A percentile compares a stretch with the other conserved stretches of the same genome.
These are phyloP conservation scores for Galeopsis tetrahit DNA, from an alignment of 257 asterid genomes.

Conservation along the genomic window DNA sequence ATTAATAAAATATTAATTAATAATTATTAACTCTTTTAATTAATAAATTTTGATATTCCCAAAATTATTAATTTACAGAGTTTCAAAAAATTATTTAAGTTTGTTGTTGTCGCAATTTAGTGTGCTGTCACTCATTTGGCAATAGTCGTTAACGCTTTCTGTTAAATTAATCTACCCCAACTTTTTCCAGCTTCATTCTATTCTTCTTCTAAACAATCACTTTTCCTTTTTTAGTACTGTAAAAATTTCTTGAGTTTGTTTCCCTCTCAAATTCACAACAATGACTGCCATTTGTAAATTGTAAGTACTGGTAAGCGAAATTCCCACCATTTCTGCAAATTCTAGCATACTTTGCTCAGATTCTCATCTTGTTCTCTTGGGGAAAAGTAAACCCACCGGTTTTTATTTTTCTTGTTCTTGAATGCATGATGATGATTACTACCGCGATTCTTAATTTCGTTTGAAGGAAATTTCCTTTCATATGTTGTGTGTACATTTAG, in stretches of 20 bases:
- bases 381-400: not conserved
- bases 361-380: not conserved
- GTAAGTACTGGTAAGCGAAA: conserved; percentile 28
- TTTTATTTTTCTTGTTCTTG: not conserved
- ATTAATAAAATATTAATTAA: too few species aligned
- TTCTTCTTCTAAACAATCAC: not conserved
- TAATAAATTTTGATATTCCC: too few species aligned
- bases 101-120: too few species aligned
- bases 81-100: too few species aligned
- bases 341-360: conserved; percentile 5
- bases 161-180: not conserved
- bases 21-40: too few species aligned
- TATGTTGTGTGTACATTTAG: not conserved
- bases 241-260: not conserved
- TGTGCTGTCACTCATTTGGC: too few species aligned
- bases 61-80: too few species aligned
- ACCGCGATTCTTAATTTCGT: conserved; percentile 4
- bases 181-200: not conserved
- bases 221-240: conserved; percentile 16
- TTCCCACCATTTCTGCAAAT: not conserved
- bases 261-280: conserved; percentile 28
- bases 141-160: too few species aligned
- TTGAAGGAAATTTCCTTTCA: not conserved
- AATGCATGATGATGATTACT: conserved; percentile 34
- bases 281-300: conserved; percentile 20